These are phyloP conservation scores for Nigrospora osmanthi DNA, from an alignment of 2,329 filamentous ascomycete genomes.

Conservation along the genomic window DNA sequence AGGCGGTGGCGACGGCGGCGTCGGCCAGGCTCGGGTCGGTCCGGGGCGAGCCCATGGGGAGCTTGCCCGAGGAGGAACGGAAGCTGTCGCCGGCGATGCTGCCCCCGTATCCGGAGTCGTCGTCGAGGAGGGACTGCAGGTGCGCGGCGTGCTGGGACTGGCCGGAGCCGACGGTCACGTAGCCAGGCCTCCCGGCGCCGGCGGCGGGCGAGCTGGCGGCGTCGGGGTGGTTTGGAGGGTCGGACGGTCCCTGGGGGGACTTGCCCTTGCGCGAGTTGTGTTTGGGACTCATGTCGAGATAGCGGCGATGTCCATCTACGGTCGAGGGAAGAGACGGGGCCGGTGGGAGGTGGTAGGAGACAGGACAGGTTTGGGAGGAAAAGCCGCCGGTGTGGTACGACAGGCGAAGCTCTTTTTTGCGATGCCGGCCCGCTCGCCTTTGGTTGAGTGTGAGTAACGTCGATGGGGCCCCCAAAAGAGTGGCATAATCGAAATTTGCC, in stretches of 20 bases:
- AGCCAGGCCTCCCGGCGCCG: slow-evolving; percentile 45
- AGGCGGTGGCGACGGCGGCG: slow-evolving; percentile 31
- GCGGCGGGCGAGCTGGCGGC: slow-evolving; percentile 15
- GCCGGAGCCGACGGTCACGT: slow-evolving; percentile 83
- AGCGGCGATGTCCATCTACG: slow-evolving; percentile 25
- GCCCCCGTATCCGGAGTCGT: slow-evolving; percentile 87
- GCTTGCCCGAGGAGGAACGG: slow-evolving; percentile 21
- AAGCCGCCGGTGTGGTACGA: no score
- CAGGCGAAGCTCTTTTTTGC: not conserved
- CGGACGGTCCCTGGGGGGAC: slow-evolving; percentile 24
- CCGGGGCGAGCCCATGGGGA: slow-evolving; percentile 22
- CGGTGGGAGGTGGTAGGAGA: slow-evolving; percentile 2
- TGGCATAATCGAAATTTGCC: slow-evolving; percentile 5
- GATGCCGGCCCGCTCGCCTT: not conserved
- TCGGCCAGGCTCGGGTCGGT: slow-evolving; percentile 39
- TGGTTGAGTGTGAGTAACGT: not conserved
- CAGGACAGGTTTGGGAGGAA: no score
- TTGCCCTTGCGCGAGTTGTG: slow-evolving; percentile 29
- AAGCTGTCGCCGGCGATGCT: slow-evolving; percentile 62
- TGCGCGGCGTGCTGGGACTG: slow-evolving; percentile 75
- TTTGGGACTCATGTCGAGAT: slow-evolving; percentile 50
- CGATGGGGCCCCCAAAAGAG: no score
- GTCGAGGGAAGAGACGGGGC: slow-evolving; percentile 4
- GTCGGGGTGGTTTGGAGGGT: slow-evolving; percentile 16
- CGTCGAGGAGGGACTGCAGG: slow-evolving; percentile 73